Base-by-base conservation (phyloP, 2,329 filamentous ascomycete species). In the Hawksworthiomyces lignivorus region DNA sequence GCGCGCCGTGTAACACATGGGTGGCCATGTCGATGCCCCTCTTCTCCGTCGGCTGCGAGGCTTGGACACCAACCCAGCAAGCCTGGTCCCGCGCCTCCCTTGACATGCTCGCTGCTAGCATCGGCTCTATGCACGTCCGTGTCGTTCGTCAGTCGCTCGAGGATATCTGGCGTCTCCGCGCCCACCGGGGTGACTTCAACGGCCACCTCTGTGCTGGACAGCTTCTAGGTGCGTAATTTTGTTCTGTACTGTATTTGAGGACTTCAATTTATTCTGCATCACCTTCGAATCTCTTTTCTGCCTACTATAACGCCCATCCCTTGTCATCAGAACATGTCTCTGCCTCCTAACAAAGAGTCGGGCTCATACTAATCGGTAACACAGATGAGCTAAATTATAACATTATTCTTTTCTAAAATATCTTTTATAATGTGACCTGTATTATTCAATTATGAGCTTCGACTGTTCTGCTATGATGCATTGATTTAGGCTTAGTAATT, bases 11-110 rank as follows among this genome's bases (percentile, higher is more conserved):
- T 36, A 36, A 29, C 8, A 18, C 39, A 2, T 48, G 42, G 42
- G 45, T 48, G 12, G 45, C 39, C 21, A 48, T 41, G 36, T 31
- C 39, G 14, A 36, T 48, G 42, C 45, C 45, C 15, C 43, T 48
- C 7, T 48, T 48, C 12, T 40, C 45, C 7, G 39, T 27, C 4
- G 45, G 45, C 7, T 45, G 45, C 28, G 45, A 48, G 39, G 45
- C 39, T 3, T 39, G 15, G 9, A 28, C 36, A 10, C 39, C 31
- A 2, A 20, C 35, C 1, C 19, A 39, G 28, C 38, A 38, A 36
- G 44, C 55, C 38, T 54, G 37, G 38, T 24, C 19, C 7, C 38
- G 37, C 17, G 38, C 37, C 6, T 31, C 38, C 4, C 28, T 45
- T 11, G 43, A 27, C 7, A 32, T 34, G n/a, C 31, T 45, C 27